Evolutionary conservation across 805 yeast genomes (phyloP).

Genomic region (Scheffersomyces amazonensis): DNA sequence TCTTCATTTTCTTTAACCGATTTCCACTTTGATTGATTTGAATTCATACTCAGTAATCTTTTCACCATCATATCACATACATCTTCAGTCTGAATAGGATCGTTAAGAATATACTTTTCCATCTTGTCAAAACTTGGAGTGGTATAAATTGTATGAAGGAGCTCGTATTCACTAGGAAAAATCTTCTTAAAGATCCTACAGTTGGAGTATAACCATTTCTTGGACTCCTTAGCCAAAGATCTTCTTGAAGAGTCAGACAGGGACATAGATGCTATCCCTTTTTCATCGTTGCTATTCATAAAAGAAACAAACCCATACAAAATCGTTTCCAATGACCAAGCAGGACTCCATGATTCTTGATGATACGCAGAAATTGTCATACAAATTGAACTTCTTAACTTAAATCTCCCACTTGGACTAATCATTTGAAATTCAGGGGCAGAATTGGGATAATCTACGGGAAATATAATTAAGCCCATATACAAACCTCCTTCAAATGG

Average conservation of each 20-base stretch:
- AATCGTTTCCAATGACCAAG: slow-evolving; percentile 14
- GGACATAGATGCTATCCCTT: slow-evolving; percentile 9
- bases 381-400: slow-evolving; percentile 9
- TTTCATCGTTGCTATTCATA: slow-evolving; percentile 9
- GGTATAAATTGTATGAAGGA: slow-evolving; percentile 3
- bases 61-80: background rate
- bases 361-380: slow-evolving; percentile 12
- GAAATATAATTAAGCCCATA: slow-evolving; percentile 12
- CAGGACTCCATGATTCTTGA: slow-evolving; percentile 12
- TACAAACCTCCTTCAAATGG: slow-evolving; percentile 12
- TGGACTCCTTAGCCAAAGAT: slow-evolving; percentile 7
- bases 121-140: background rate
- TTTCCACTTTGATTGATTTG: no score
- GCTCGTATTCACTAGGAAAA: slow-evolving; percentile 11
- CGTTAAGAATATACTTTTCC: slow-evolving; percentile 4
- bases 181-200: slow-evolving; percentile 9
- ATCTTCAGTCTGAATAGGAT: slow-evolving; percentile 3
- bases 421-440: slow-evolving; percentile 18
- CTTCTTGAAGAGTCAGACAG: background rate
- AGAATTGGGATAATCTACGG: slow-evolving; percentile 11
- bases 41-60: background rate
- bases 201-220: slow-evolving; percentile 10
- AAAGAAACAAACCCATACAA: slow-evolving; percentile 13
- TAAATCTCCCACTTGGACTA: slow-evolving; percentile 13
- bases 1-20: no score